Evolutionary conservation across 352 stramenopile species (phyloP), one percentile per base, ranked within the genome.

Genomic region (Phytophthora boehmeriae): DNA sequence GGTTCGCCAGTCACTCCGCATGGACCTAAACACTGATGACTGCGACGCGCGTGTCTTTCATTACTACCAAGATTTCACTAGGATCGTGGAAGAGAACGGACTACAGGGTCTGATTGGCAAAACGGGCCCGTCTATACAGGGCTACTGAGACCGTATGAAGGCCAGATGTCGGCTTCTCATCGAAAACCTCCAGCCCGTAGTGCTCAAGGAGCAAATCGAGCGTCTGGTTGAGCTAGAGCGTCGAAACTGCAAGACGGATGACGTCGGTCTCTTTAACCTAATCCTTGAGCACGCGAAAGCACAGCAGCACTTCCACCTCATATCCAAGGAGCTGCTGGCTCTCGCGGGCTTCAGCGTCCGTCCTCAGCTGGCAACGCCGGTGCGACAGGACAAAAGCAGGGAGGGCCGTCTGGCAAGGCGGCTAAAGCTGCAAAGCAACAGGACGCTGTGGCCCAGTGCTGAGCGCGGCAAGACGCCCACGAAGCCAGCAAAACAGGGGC

Each of bases 31-130:
- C 0, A 11, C 59, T 8, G 50, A 62, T 2, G 50, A 66, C 51
- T 55, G 35, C 20, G 56, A 66, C 17, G 38, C 38, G 6, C 28
- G 28, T 4, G 55, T 59, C 20, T 71, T 54, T 22, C 42, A 55
- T 30, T 63, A 62, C 34, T 59, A 63, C 16, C 43, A 58, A 17
- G 46, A 71, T 42, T 71, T 59, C 45, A 54, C 44, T 1, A 13
- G 36, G 8, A 54, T 66, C 10, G 49, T 71, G 43, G 39, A 62
- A 13, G 51, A 56, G 2, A 66, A 61, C 20, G 45, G 46, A 5
- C 41, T 59, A 16, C 43, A 71, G 10, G 23, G 17, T n/a, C 23
- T 56, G 8, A 60, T 69, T 25, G 54, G 50, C 4, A 36, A 14
- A 11, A 19, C 39, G 0, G 59, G 62, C 22, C 17, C 23, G 11